Base-by-base conservation (phyloP, 768 basidiomycete genomes). In the Mrakia gelida region DNA sequence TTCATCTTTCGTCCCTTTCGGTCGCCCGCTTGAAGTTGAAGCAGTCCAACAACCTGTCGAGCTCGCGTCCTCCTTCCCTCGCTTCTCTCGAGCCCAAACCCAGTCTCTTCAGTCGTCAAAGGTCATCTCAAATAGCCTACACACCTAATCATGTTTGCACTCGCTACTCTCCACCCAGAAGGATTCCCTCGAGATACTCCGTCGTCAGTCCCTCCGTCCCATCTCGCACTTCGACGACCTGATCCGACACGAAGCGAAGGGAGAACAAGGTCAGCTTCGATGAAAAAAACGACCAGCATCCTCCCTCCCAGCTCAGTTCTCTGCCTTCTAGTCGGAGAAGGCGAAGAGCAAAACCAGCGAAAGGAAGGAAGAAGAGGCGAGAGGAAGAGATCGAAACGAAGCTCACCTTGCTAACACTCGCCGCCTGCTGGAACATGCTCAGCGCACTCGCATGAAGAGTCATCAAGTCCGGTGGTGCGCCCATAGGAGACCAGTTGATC, bases 181-280 rank as follows among this genome's bases (percentile, higher is more conserved):
- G 32, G 28, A 68, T 59, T 0, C 30, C 71, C 54, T 78, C 77
- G 23, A 78, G 15, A 1, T 28, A 43, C 49, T 65, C 38, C 21
- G 72, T 75, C n/a, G 77, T 78, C 3, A 78, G 63, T 7, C 45
- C 73, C 21, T 68, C 73, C 16, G 73, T 34, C 16, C 67, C 77
- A 23, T 78, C 77, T 5, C 77, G 49, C 26, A 75, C 54, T 54
- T 78, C 72, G 54, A 78, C 70, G 32, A 78, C 77, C 77, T 78
- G 65, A 18, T 9, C 7, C 38, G 28, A 28, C 9, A 45, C 59
- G 30, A 26, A 41, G 23, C n/a, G 8, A 30, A 10, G 18, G 23
- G 26, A n/a, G 16, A 56, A 45, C 0, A 30, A 9, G 16, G 52
- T 62, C 70, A 77, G 71, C 70, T 26, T 28, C 26, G 8, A 23